Evolutionary conservation across 179 eudicot species (phyloP), one percentile per base, ranked within the genome.

Genomic region (Spergularia azorica): DNA sequence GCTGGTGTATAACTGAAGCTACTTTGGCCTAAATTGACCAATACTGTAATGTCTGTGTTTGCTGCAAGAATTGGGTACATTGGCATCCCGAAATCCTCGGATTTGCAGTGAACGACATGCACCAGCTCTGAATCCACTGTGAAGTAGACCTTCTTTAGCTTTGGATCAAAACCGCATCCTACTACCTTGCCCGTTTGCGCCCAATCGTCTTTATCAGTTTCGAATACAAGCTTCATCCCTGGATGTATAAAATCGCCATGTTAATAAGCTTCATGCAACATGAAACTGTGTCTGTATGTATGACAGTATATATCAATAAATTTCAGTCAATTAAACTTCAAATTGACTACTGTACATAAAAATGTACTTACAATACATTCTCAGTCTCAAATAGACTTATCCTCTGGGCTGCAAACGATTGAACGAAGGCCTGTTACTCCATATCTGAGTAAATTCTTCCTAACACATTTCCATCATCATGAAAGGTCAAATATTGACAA

Each of bases 101-200:
- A 82, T 52, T 86, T 90, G 92, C 97, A 94, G 20, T 83, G 78
- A 64, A 94, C 81, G 38, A 86, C 88, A 64, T 91, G 94, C 13
- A 86, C 84, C 18, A 92, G 77, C 57, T 88, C 80, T 20, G 97
- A 87, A 78, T 94, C 91, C 0, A 91, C 75, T 18, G 98, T 94
- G 82, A 94, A 92, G 79, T 88, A 92, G 0, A 94, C 93, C 67
- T 83, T 87, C 72, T 82, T 89, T 71, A 86, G 87, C 32, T 55
- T 78, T 0, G 97, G 97, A 70, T 85, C 88, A 81, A 87, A 94
- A 1, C 98, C 98, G 17, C 98, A 94, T 0, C 98, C 98, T 5
- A 94, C 85, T 39, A 91, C 92, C 69, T 76, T 88, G 10, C 81
- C 87, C 0, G 72, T 14, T 64, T 77, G 77, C 43, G 80, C 88